These are phyloP conservation scores for Hypoxylon intermedium DNA, from an alignment of 495 filamentous ascomycete species.

Conservation along the genomic window DNA sequence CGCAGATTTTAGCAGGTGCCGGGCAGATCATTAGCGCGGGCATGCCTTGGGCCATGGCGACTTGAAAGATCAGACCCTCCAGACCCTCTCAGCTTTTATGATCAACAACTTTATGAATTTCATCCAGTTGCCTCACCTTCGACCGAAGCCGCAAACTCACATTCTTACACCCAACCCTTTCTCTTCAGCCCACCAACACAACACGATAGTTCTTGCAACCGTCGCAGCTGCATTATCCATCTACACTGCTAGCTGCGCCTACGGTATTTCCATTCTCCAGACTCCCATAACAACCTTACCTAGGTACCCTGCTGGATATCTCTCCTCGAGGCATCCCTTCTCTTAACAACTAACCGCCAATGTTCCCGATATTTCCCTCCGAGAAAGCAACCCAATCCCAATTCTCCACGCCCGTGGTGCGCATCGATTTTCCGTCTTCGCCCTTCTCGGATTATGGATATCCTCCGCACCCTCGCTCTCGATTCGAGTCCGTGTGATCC, in stretches of 20 bases:
- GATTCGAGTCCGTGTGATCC: constrained; percentile 45
- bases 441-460: constrained; percentile 42
- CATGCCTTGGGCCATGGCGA: neutral
- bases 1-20: constrained; percentile 30
- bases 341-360: constrained; percentile 34
- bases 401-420: constrained; percentile 34
- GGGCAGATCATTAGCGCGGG: constrained; percentile 18
- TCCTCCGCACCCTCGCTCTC: constrained; percentile 33
- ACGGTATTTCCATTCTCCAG: neutral
- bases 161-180: too few relatives aligned
- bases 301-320: neutral
- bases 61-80: too few relatives aligned
- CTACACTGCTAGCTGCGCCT: constrained; percentile 7
- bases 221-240: constrained; percentile 11
- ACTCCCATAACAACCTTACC: neutral
- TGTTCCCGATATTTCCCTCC: constrained; percentile 43
- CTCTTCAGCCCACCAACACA: too few relatives aligned
- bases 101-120: constrained; percentile 27
- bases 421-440: constrained; percentile 19
- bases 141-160: neutral
- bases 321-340: constrained; percentile 29
- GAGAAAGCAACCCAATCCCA: constrained; percentile 31
- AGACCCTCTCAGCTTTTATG: constrained; percentile 18
- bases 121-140: constrained; percentile 22
- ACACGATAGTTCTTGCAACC: neutral